phyloP scores from a whole-genome alignment of 257 asterid species.

The Galeopsis tetrahit region DNA sequence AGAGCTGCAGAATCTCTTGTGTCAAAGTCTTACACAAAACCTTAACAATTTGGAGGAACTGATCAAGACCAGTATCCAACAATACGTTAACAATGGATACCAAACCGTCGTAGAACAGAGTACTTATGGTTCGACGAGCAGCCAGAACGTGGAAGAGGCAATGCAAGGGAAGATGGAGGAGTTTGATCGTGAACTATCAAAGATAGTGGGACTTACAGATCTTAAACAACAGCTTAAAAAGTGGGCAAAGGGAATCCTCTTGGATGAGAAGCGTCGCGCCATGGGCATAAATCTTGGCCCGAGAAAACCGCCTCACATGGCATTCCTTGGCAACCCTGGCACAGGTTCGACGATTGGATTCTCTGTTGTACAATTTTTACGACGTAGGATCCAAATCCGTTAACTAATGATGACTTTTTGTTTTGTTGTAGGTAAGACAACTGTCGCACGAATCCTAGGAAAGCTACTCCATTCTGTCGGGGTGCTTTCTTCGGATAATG shows the following conservation, averaged over 20 bases:
- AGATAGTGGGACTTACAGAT: constrained; percentile 68
- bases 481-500: constrained; percentile 61
- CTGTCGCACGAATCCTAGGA: constrained; percentile 83
- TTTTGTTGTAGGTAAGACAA: constrained; percentile 64
- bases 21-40: constrained; percentile 24
- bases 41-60: neutral
- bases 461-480: constrained; percentile 75
- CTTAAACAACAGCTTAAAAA: constrained; percentile 73
- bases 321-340: constrained; percentile 92
- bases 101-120: constrained; percentile 3
- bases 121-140: neutral
- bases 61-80: neutral
- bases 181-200: constrained; percentile 65
- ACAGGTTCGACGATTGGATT: constrained; percentile 51
- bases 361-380: neutral
- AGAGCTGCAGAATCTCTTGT: constrained; percentile 49
- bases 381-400: neutral
- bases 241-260: constrained; percentile 92
- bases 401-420: neutral
- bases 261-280: constrained; percentile 85
- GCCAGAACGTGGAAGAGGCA: constrained; percentile 50
- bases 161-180: constrained; percentile 67
- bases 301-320: constrained; percentile 92
- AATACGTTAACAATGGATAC: constrained; percentile 17
- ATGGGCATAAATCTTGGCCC: constrained; percentile 83